Evolutionary conservation across 164 flowering plant genomes (phyloP).

Genomic region (Nymphaea colorata): DNA sequence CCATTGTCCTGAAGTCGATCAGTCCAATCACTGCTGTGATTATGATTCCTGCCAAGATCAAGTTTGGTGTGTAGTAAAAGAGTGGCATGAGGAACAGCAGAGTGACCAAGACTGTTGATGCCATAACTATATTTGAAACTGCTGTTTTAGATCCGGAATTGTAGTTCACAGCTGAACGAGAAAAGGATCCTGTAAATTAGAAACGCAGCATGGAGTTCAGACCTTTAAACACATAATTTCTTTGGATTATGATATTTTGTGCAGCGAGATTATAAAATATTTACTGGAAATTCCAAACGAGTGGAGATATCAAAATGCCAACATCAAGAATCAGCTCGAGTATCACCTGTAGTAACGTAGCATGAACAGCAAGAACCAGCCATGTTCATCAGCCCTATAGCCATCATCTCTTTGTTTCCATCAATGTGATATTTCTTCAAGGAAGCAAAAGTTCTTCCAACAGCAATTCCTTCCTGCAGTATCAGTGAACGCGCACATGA

Average conservation of each 20-base stretch:
- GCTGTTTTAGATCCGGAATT: conserved; percentile 27
- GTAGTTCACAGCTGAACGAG: conserved; percentile 33
- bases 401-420: conserved; percentile 84
- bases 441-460: conserved; percentile 70
- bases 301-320: no score
- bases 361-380: conserved; percentile 73
- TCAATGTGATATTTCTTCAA: conserved; percentile 61
- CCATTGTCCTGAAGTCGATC: conserved; percentile 17
- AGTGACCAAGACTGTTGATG: conserved; percentile 21
- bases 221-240: no score
- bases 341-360: conserved; percentile 61
- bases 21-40: conserved; percentile 28
- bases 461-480: conserved; percentile 70
- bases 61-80: conserved; percentile 23
- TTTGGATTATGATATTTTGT: background rate
- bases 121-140: conserved; percentile 29
- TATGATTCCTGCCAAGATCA: conserved; percentile 22
- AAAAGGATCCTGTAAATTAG: conserved; percentile 23
- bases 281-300: no score
- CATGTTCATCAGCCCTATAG: conserved; percentile 69
- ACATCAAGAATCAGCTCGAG: no score
- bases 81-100: conserved; percentile 27
- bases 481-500: background rate
- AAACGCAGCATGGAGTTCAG: background rate
- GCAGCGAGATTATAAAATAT: background rate